Evolutionary conservation across 345 rosid species (phyloP).

Genomic region (Nephelium lappaceum): DNA sequence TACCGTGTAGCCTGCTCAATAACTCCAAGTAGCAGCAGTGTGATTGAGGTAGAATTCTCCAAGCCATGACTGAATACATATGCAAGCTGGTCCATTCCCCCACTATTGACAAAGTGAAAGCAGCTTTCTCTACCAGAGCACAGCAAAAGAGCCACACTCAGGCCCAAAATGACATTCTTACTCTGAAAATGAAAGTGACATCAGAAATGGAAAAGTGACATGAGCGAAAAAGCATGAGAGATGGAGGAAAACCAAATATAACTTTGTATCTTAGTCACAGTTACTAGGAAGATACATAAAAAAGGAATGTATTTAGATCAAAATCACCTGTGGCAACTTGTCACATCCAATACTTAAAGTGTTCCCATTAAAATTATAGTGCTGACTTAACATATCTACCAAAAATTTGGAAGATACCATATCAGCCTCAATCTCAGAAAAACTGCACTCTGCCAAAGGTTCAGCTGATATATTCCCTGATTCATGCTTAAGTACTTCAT

Average conservation of each 20-base stretch:
- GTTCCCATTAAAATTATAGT: conserved; percentile 47
- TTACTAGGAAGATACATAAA: background rate
- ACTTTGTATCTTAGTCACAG: background rate
- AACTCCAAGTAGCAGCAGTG: conserved; percentile 74
- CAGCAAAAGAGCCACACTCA: conserved; percentile 71
- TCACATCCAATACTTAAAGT: conserved; percentile 44
- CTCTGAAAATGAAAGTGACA: conserved; percentile 56
- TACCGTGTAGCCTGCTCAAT: conserved; percentile 89
- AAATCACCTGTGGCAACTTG: conserved; percentile 62
- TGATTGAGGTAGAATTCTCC: conserved; percentile 55
- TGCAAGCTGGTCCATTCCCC: conserved; percentile 80
- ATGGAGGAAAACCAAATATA: background rate
- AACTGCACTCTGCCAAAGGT: conserved; percentile 37
- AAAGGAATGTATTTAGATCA: background rate
- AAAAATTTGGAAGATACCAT: conserved; percentile 63
- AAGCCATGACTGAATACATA: conserved; percentile 49
- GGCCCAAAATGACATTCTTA: conserved; percentile 62
- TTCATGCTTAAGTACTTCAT: conserved; percentile 43
- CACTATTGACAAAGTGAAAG: conserved; percentile 81
- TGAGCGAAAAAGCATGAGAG: background rate
- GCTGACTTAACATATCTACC: conserved; percentile 58
- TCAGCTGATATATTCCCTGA: conserved; percentile 47
- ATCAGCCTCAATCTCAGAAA: conserved; percentile 58
- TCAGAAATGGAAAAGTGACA: conserved; percentile 10
- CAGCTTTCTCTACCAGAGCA: conserved; percentile 93